Base-by-base conservation (phyloP, 768 basidiomycete genomes). In the Lyophyllum atratum region DNA sequence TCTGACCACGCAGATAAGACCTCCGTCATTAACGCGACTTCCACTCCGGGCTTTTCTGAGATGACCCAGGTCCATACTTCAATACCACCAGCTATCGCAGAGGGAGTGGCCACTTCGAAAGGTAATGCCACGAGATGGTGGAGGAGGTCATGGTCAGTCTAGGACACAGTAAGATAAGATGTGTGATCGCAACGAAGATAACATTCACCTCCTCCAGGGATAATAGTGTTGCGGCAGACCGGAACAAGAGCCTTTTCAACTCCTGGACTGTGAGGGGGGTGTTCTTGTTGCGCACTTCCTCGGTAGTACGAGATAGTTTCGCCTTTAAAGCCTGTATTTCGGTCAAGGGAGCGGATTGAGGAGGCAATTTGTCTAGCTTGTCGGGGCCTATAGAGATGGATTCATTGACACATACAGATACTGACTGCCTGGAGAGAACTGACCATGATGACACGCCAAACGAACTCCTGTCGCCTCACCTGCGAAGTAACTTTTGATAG, bases 61-160 rank as follows among this genome's bases (percentile, higher is more conserved):
- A 97, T 89, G 0, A 97, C 81, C 95, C 95, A 98, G 3, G 90
- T 93, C 97, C 97, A 98, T 10, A 90, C 89, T 67, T 98, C 95
- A 42, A 95, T 87, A 0, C 93, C 95, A 1, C 92, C 85, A 15
- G 92, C 82, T 55, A 98, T 85, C 1, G 94, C 86, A 4, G 91
- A 77, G 1, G 95, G 93, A 1, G 91, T 95, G 59, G 93, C 93
- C 2, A 92, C 87, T 54, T 91, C 89, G 64, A 98, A 92, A 0
- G 97, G 97, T 17, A 98, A 71, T 31, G 82, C 79, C 8, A 98
- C 95, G 24, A 98, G 76, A 69, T 93, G 89, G 71, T 92, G 90
- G 10, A 98, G 74, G 14, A 98, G 77, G 22, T 90, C 90, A 66
- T 90, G 82, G 56, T 98, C 93, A 67, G 86, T 87, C 93, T 96